Conservation (phyloP, 257 asterid genomes). For the Jasminum sambac region DNA sequence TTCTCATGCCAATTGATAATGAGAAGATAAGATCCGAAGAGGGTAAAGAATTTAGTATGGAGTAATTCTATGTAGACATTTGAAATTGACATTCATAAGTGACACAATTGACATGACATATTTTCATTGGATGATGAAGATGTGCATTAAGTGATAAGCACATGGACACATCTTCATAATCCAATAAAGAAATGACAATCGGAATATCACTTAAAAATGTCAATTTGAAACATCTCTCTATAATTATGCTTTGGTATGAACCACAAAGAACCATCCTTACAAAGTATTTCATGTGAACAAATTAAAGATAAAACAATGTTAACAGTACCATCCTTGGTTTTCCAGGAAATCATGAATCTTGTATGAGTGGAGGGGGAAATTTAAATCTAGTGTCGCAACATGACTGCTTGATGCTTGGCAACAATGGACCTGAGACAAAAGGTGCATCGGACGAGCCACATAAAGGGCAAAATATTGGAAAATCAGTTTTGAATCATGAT, state of each 20-base stretch:
- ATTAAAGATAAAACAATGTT: constrained; percentile 22
- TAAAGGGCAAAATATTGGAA: constrained; percentile 24
- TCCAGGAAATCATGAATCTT: constrained; percentile 29
- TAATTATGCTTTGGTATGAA: too few species aligned
- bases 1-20: constrained; percentile 24
- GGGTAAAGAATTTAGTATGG: constrained; percentile 41
- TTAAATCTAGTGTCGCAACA: constrained; percentile 27
- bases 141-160: too few species aligned
- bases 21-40: constrained; percentile 21
- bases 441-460: constrained; percentile 27
- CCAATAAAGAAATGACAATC: too few species aligned
- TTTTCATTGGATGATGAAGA: too few species aligned
- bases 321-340: constrained; percentile 21
- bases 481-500: constrained; percentile 31
- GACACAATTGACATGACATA: too few species aligned
- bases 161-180: too few species aligned
- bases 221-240: too few species aligned
- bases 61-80: too few species aligned
- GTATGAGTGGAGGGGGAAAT: constrained; percentile 34
- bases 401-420: constrained; percentile 13
- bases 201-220: too few species aligned
- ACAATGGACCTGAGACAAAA: constrained; percentile 32
- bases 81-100: too few species aligned
- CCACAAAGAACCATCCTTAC: constrained; percentile 34
- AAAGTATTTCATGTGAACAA: constrained; percentile 27